Conservation (phyloP, 176 grass and related monocot species). For the Avena sativa region DNA sequence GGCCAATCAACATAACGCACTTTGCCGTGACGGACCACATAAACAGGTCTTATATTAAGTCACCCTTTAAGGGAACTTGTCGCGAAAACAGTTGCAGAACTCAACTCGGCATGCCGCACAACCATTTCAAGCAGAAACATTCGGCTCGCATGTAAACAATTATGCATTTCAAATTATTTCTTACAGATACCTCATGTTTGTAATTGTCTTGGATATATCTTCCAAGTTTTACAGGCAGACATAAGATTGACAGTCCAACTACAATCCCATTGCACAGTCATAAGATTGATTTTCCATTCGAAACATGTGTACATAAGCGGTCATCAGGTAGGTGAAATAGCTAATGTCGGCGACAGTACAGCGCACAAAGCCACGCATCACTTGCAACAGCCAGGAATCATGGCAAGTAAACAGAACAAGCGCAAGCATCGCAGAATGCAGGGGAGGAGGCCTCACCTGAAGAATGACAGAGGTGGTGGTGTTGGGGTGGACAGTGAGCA, state of each 20-base stretch:
- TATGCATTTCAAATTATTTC: not conserved
- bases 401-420: not conserved
- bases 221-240: not conserved
- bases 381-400: not conserved
- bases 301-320: not conserved
- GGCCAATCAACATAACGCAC: not conserved
- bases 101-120: not conserved
- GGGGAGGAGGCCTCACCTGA: conserved; percentile 51
- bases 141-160: not conserved
- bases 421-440: not conserved
- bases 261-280: not conserved
- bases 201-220: not conserved
- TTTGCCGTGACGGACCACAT: not conserved
- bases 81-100: not conserved
- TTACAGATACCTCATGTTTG: not conserved
- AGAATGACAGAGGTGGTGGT: conserved; percentile 83
- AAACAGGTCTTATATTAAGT: not conserved
- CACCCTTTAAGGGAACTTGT: too few species aligned
- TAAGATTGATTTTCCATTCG: too few species aligned
- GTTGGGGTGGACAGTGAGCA: conserved; percentile 83
- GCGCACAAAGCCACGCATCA: not conserved
- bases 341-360: not conserved
- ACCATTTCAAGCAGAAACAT: not conserved
- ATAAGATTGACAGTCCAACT: not conserved
- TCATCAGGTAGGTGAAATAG: not conserved